phyloP scores from a whole-genome alignment of 2,329 filamentous ascomycete species.

The Monosporascus sp. region DNA sequence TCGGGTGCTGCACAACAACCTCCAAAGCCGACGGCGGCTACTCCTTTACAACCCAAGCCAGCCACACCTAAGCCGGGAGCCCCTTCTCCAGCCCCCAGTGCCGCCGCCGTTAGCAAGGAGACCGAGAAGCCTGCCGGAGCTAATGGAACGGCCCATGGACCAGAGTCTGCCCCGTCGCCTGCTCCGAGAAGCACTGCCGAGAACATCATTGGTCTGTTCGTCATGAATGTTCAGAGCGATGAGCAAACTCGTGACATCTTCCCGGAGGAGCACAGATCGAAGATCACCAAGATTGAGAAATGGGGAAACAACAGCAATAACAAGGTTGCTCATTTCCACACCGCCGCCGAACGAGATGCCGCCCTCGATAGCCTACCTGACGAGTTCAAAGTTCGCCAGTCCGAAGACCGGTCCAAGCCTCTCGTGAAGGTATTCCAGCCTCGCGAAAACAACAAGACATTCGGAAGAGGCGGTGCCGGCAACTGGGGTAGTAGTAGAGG shows the following conservation, averaged over 20 bases:
- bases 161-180: constrained; percentile 51
- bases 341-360: constrained; percentile 70
- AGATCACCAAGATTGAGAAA: constrained; percentile 75
- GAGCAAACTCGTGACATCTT: constrained; percentile 81
- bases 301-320: constrained; percentile 63
- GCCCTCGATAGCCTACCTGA: constrained; percentile 70
- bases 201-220: constrained; percentile 78
- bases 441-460: constrained; percentile 50
- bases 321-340: constrained; percentile 83
- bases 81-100: constrained; percentile 32
- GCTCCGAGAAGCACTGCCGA: constrained; percentile 56
- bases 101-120: constrained; percentile 37
- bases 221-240: constrained; percentile 78
- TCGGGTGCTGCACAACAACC: constrained; percentile 29
- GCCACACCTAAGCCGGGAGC: constrained; percentile 41
- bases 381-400: constrained; percentile 68
- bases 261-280: constrained; percentile 72
- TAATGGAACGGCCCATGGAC: constrained; percentile 49
- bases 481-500: constrained; percentile 63
- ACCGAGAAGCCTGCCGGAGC: constrained; percentile 48
- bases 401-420: constrained; percentile 71
- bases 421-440: constrained; percentile 80
- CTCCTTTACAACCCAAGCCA: constrained; percentile 41
- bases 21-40: constrained; percentile 38
- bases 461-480: constrained; percentile 58